Evolutionary conservation across 768 basidiomycete species (phyloP), one percentile per base, ranked within the genome.

Genomic region (Tubosaeta brunneosetosa): DNA sequence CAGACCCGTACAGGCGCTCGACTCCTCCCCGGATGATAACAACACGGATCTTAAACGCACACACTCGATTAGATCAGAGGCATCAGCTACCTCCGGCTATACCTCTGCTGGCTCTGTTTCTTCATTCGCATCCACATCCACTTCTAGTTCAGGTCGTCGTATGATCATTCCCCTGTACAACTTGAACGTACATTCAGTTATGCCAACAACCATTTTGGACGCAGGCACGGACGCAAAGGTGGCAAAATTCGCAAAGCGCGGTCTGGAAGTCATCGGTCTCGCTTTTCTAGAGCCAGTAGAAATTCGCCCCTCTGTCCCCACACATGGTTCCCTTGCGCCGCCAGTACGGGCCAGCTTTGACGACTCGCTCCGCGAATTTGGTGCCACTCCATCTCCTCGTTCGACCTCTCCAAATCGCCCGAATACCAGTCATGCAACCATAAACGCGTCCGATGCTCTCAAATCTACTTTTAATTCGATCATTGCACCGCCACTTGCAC

Each of bases 151-250:
- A 11, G 74, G 74, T 27, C 76, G 87, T n/a, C 78, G 88, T 53
- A 83, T 80, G 66, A 92, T 93, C 63, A 84, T 92, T 51, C 90
- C 91, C 0, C 73, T 94, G 3, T 91, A 93, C 70, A 93, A 92
- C 62, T 78, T 94, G 19, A 85, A 88, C 53, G 90, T 90, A 1
- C 91, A 94, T 67, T 87, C 90, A 56, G 87, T 94, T 46, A 77
- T 92, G 77, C 84, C 89, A 12, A 94, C 92, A 61, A 81, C 83
- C 33, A 85, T 94, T 50, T 80, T 90, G 27, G 91, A 94, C 63
- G 91, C 91, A 0, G 91, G 91, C 37, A 93, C 91, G 0, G 91
- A 92, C 52, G 86, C 87, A 19, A 88, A 88, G 70, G 83, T 93
- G 34, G 88, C 90, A 4, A 85, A 81, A 57, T 92, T 91, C 63